These are phyloP conservation scores for Zoysia pacifica DNA, from an alignment of 176 grass and related monocot species.

Conservation along the genomic window DNA sequence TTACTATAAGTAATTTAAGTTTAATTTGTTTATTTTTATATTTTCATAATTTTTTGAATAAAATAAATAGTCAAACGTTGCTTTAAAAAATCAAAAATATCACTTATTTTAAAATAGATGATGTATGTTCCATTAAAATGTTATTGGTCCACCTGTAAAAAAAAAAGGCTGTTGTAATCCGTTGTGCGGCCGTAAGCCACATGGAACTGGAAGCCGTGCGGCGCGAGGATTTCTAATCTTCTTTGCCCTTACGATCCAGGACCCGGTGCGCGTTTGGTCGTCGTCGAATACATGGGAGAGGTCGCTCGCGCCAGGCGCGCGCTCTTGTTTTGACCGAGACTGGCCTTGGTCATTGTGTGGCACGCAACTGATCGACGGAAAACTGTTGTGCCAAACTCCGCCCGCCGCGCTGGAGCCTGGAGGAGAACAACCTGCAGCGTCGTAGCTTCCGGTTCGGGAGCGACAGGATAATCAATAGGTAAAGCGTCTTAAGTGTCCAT, in stretches of 20 bases:
- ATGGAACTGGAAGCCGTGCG: background rate
- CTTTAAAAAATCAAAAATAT: too few species aligned
- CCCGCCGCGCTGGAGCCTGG: background rate
- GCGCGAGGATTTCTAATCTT: background rate
- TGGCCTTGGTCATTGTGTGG: background rate
- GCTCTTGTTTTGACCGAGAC: slow-evolving; percentile 27
- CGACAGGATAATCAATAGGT: background rate
- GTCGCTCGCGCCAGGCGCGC: background rate
- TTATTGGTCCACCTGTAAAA: too few species aligned
- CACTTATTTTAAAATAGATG: too few species aligned
- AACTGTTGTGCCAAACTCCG: background rate
- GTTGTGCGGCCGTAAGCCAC: background rate
- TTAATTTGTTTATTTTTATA: too few species aligned
- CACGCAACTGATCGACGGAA: too few species aligned
- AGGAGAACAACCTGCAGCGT: background rate
- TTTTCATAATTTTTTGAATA: too few species aligned
- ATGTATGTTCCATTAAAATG: too few species aligned
- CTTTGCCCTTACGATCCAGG: background rate
- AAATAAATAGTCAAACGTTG: too few species aligned
- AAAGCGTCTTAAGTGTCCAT: too few species aligned
- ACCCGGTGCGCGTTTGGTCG: background rate
- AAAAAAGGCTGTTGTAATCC: too few species aligned
- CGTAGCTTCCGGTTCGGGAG: background rate
- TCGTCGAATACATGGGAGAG: background rate
- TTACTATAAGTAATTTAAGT: too few species aligned